These are phyloP conservation scores for Gynandropsis gynandra DNA, from an alignment of 345 rosid species.

Conservation along the genomic window DNA sequence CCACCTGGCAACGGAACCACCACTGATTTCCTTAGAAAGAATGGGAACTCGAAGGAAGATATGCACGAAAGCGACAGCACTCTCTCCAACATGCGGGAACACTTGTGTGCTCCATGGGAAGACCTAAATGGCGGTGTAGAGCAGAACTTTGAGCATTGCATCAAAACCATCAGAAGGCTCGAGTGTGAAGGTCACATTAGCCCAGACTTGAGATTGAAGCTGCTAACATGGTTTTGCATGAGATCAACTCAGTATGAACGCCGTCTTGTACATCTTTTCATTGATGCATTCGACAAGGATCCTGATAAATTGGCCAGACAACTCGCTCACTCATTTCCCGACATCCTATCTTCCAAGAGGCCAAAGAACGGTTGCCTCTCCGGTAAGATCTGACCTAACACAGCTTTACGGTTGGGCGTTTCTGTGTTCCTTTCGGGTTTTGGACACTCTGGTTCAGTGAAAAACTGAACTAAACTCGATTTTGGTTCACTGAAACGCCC, in stretches of 20 bases:
- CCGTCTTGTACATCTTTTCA: constrained; percentile 62
- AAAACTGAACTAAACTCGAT: too few species aligned
- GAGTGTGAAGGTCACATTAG: constrained; percentile 59
- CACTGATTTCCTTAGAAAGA: too few species aligned
- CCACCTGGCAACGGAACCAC: too few species aligned
- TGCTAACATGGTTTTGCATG: constrained; percentile 76
- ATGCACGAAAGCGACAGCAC: constrained; percentile 60
- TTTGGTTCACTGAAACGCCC: too few species aligned
- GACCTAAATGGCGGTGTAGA: too few species aligned
- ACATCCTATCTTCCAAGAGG: constrained; percentile 54
- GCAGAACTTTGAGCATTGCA: constrained; percentile 72
- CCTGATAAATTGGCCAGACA: constrained; percentile 69
- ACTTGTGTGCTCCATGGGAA: background rate
- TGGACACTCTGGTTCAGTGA: too few species aligned
- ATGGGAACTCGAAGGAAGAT: constrained; percentile 31
- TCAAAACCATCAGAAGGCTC: constrained; percentile 54
- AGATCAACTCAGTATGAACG: constrained; percentile 65
- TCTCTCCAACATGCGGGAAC: constrained; percentile 2
- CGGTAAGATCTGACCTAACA: too few species aligned
- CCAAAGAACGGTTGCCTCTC: constrained; percentile 5
- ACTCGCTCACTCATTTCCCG: constrained; percentile 60
- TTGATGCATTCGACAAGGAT: constrained; percentile 60
- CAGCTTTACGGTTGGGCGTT: too few species aligned
- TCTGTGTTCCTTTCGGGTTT: too few species aligned
- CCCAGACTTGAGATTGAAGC: constrained; percentile 57